Evolutionary conservation across 139 green algal species (phyloP).

Genomic region (Spirogloea muscicola): DNA sequence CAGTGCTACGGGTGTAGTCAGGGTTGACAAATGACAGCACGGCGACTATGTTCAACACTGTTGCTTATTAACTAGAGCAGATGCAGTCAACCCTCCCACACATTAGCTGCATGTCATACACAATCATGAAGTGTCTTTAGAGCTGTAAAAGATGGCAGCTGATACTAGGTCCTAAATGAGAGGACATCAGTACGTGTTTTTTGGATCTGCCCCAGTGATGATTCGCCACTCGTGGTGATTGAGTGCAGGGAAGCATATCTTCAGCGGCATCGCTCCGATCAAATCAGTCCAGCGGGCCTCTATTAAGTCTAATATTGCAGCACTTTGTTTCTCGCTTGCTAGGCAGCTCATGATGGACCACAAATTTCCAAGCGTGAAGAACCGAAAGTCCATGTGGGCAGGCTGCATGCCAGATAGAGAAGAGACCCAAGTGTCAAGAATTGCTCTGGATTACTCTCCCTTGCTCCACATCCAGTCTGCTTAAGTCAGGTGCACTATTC

Average conservation of each 20-base stretch:
- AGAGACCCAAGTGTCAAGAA: no score
- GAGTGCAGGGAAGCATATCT: constrained; percentile 34
- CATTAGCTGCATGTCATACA: not conserved
- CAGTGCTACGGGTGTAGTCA: not conserved
- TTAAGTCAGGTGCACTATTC: no score
- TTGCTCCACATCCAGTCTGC: no score
- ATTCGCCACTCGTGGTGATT: constrained; percentile 35
- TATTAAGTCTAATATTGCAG: constrained; percentile 29
- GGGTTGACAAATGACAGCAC: not conserved
- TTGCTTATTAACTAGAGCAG: not conserved
- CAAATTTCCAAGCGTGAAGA: constrained; percentile 39
- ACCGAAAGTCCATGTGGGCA: constrained; percentile 43
- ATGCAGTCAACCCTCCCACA: not conserved
- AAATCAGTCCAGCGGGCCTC: constrained; percentile 35
- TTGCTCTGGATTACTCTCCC: no score
- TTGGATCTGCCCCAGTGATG: constrained; percentile 38
- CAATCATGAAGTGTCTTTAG: not conserved
- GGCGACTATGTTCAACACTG: not conserved
- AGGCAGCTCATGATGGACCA: constrained; percentile 30
- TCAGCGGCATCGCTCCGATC: constrained; percentile 35
- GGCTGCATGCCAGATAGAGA: no score
- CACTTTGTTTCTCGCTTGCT: constrained; percentile 14
- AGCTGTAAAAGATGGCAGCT: not conserved
- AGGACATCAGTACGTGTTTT: constrained; percentile 38
- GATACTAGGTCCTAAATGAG: not conserved